These are phyloP conservation scores for Schizosaccharomyces octosporus DNA, from an alignment of 805 yeast genomes.

Conservation along the genomic window DNA sequence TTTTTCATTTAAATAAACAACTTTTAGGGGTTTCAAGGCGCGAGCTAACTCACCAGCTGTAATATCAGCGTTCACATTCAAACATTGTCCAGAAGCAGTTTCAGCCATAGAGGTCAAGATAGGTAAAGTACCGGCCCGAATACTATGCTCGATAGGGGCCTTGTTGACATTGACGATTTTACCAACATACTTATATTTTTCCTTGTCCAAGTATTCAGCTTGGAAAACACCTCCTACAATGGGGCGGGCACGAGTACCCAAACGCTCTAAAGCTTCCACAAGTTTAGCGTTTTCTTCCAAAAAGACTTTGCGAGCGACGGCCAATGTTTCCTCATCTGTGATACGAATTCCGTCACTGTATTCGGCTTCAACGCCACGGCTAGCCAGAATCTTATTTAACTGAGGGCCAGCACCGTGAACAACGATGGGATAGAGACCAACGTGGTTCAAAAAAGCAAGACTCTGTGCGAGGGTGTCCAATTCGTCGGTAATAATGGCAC, in stretches of 20 bases:
- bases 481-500: constrained; percentile 84
- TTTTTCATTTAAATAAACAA: constrained; percentile 86
- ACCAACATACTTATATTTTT: constrained; percentile 81
- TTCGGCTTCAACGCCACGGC: constrained; percentile 84
- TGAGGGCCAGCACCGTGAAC: constrained; percentile 98
- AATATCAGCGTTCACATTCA: constrained; percentile 94
- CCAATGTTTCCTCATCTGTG: constrained; percentile 84
- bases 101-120: constrained; percentile 91
- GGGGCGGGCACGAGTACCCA: constrained; percentile 97
- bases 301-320: constrained; percentile 85
- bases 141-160: constrained; percentile 76
- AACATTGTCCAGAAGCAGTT: constrained; percentile 84
- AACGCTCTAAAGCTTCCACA: constrained; percentile 82
- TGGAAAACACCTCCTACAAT: constrained; percentile 92
- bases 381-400: constrained; percentile 77
- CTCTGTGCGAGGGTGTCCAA: constrained; percentile 84
- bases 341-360: constrained; percentile 91
- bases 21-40: constrained; percentile 87
- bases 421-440: constrained; percentile 88
- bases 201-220: constrained; percentile 76
- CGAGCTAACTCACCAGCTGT: constrained; percentile 97
- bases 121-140: constrained; percentile 89
- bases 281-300: constrained; percentile 82
- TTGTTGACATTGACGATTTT: constrained; percentile 67
- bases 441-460: constrained; percentile 85